Evolutionary conservation across 2,329 filamentous ascomycete genomes (phyloP).

Genomic region (Microcyclospora pomicola): DNA sequence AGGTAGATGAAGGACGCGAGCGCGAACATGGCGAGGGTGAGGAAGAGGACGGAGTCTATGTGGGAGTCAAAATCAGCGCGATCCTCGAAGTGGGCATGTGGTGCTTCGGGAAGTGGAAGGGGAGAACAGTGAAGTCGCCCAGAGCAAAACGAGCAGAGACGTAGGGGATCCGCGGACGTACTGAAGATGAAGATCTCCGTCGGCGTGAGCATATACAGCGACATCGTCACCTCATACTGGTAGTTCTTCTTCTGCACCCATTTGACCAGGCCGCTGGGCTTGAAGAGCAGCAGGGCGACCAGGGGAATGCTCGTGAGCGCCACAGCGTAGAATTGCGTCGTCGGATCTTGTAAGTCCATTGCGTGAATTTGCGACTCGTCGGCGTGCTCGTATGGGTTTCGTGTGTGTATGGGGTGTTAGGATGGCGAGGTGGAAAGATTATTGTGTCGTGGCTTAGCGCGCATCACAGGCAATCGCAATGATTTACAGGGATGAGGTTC

Average conservation of each 20-base stretch:
- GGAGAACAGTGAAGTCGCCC: not conserved
- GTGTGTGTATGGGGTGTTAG: too few species aligned
- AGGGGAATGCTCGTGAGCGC: slow-evolving; percentile 49
- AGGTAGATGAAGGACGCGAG: slow-evolving; percentile 87
- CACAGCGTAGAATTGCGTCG: slow-evolving; percentile 27
- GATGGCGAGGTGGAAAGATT: too few species aligned
- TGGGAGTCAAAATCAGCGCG: not conserved
- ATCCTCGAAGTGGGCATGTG: not conserved
- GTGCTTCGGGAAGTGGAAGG: not conserved
- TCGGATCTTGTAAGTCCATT: not conserved
- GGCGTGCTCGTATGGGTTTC: too few species aligned
- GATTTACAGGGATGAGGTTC: too few species aligned
- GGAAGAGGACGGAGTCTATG: slow-evolving; percentile 78
- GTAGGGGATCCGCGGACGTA: slow-evolving; percentile 35
- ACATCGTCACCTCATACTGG: slow-evolving; percentile 95
- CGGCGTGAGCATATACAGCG: slow-evolving; percentile 91
- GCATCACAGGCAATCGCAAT: too few species aligned
- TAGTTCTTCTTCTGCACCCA: slow-evolving; percentile 94
- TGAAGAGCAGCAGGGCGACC: slow-evolving; percentile 29
- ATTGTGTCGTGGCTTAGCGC: too few species aligned
- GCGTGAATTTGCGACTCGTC: not conserved
- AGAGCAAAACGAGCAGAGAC: not conserved
- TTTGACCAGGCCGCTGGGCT: slow-evolving; percentile 47
- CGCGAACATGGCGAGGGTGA: slow-evolving; percentile 71
- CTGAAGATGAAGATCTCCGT: slow-evolving; percentile 96